Percentiles rank a stretch among this genome's conserved stretches.
These are phyloP conservation scores for Gleditsia sinensis DNA, from an alignment of 306 rosid species.

Conservation along the genomic window DNA sequence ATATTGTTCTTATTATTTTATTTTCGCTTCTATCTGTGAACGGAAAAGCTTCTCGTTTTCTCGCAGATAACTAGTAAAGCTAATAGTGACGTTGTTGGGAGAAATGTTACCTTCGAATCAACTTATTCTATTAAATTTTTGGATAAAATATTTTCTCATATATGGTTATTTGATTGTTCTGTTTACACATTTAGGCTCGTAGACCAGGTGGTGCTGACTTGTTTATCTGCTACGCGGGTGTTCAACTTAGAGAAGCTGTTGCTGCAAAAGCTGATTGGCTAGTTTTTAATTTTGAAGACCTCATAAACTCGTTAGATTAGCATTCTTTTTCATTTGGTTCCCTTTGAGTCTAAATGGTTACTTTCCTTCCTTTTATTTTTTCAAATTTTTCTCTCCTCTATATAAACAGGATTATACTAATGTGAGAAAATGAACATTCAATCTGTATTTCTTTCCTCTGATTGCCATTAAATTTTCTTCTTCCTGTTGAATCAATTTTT, in stretches of 20 bases:
- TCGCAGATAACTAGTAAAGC: not conserved
- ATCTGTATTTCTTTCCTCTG: not conserved
- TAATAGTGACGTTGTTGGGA: not conserved
- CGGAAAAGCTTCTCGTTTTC: not conserved
- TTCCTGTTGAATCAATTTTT: too few relatives aligned
- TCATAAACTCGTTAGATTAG: slow-evolving; percentile 38
- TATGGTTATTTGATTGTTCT: not conserved
- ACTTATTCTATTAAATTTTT: not conserved
- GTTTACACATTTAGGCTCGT: slow-evolving; percentile 45
- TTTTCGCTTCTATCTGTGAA: not conserved
- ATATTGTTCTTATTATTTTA: not conserved
- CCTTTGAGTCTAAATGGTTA: not conserved
- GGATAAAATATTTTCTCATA: not conserved
- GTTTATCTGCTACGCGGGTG: slow-evolving; percentile 66
- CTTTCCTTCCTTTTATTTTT: not conserved
- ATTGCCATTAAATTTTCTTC: not conserved
- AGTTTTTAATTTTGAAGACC: slow-evolving; percentile 50
- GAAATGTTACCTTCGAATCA: not conserved
- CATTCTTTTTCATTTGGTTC: not conserved
- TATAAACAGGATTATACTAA: not conserved
- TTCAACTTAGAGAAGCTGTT: slow-evolving; percentile 59
- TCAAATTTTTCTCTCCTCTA: not conserved
- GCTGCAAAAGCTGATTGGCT: slow-evolving; percentile 69
- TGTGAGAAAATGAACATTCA: not conserved
- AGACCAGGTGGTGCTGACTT: slow-evolving; percentile 70